A percentile compares a stretch with the other conserved stretches of the same genome.
Conservation (phyloP, 345 rosid genomes). For the Pugionium dolabratum region DNA sequence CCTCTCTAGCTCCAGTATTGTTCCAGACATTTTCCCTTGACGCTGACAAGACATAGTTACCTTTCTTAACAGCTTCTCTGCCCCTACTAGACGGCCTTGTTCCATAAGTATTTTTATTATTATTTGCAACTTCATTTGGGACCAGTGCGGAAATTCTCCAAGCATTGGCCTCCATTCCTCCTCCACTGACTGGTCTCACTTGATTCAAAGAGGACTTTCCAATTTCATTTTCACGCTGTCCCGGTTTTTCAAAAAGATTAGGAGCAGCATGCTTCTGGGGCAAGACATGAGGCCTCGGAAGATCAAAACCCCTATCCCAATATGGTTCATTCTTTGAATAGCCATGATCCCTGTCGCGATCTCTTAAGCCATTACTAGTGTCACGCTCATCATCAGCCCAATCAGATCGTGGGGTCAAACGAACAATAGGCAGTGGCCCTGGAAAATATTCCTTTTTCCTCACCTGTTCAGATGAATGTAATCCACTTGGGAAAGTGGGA, state of each 20-base stretch:
- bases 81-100: conserved; percentile 51
- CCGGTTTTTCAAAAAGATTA: conserved; percentile 54
- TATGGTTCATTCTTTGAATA: conserved; percentile 61
- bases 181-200: conserved; percentile 60
- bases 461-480: conserved; percentile 48
- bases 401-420: conserved; percentile 84
- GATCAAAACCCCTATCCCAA: conserved; percentile 78
- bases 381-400: conserved; percentile 99
- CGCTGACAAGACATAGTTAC: conserved; percentile 49
- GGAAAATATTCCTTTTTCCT: conserved; percentile 62
- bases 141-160: conserved; percentile 71
- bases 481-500: conserved; percentile 41
- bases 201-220: conserved; percentile 62
- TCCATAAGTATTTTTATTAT: conserved; percentile 45
- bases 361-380: conserved; percentile 66
- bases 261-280: conserved; percentile 64
- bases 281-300: conserved; percentile 58
- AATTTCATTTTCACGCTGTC: conserved; percentile 64
- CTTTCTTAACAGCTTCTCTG: conserved; percentile 59
- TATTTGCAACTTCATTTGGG: conserved; percentile 56
- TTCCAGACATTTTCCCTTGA: conserved; percentile 51
- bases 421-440: conserved; percentile 76
- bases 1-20: conserved; percentile 62
- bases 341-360: conserved; percentile 63
- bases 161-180: conserved; percentile 63